phyloP scores from a whole-genome alignment of 2,329 filamentous ascomycete genomes.

The Xylaria sp. region DNA sequence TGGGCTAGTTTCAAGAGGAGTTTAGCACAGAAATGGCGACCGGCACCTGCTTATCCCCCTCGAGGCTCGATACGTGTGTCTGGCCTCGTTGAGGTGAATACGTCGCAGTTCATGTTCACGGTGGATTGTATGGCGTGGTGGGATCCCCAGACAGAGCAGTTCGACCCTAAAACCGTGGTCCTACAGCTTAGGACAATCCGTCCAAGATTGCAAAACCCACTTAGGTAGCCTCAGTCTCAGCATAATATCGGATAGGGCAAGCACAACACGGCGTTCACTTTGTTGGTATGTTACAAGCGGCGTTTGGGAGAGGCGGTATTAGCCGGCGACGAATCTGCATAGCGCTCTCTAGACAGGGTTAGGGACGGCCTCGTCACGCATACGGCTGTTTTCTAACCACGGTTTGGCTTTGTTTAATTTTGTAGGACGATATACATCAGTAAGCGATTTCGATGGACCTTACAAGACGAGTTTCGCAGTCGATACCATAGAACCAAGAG shows the following conservation, averaged over 20 bases:
- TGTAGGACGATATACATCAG: conserved; percentile 3
- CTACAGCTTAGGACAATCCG: conserved; percentile 27
- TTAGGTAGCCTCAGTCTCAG: conserved; percentile 17
- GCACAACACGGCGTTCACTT: conserved; percentile 7
- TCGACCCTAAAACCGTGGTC: conserved; percentile 39
- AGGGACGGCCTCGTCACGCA: background rate
- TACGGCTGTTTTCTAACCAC: background rate
- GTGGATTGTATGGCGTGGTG: conserved; percentile 61
- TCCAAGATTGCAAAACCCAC: conserved; percentile 27
- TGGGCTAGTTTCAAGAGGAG: conserved; percentile 44
- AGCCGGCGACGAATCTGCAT: conserved; percentile 6
- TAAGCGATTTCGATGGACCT: conserved; percentile 1
- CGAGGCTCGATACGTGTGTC: conserved; percentile 59
- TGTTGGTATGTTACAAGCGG: conserved; percentile 13
- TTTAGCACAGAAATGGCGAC: conserved; percentile 54
- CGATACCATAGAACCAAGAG: conserved; percentile 6
- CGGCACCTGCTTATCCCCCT: conserved; percentile 50
- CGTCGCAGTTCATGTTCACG: conserved; percentile 52
- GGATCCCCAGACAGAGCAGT: conserved; percentile 59
- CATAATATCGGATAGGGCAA: conserved; percentile 1
- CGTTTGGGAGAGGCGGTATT: conserved; percentile 20
- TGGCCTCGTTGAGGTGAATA: conserved; percentile 60
- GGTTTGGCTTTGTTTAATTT: conserved; percentile 5
- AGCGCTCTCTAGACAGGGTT: conserved; percentile 2
- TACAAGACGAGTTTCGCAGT: background rate